Base-by-base conservation (phyloP, 306 rosid genomes). In the Ceratonia siliqua region DNA sequence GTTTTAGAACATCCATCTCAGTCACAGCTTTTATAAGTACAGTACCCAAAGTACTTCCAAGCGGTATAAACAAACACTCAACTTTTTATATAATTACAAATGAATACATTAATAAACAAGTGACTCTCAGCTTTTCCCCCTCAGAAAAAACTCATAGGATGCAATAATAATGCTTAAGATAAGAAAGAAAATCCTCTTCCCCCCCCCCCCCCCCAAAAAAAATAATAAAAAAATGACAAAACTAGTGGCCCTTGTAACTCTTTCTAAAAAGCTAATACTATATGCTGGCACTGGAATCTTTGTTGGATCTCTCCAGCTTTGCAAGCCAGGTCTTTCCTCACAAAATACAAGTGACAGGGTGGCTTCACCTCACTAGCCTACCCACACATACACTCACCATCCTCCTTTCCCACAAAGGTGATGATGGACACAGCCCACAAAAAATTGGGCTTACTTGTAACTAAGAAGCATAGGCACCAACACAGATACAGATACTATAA, bases 401-500 rank as follows among this genome's bases (percentile, higher is more conserved):
- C 77, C 55, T 72, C 85, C 87, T 86, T 87, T 75, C 71, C 89
- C 84, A 65, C 58, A 58, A 64, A 85, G 88, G 81, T 70, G 77
- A 77, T 78, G 85, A 82, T 79, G 80, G 72, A 59, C 82, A 87
- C 86, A 70, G 76, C 90, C 70, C 52, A 63, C 46, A 79, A 88
- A 89, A 83, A 77, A 65, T 74, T 89, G 91, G 92, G 91, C 68
- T 80, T 80, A 72, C 86, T 69, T 83, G 72, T n/a, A n/a, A n/a
- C n/a, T n/a, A n/a, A n/a, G n/a, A n/a, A n/a, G n/a, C n/a, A n/a
- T n/a, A n/a, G n/a, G n/a, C n/a, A n/a, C n/a, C n/a, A n/a, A n/a
- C n/a, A n/a, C n/a, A n/a, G n/a, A n/a, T n/a, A n/a, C n/a, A n/a
- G n/a, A n/a, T n/a, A n/a, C n/a, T n/a, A n/a, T n/a, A n/a, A n/a